phyloP scores from a whole-genome alignment of 257 asterid genomes.

The Scutellaria baicalensis region DNA sequence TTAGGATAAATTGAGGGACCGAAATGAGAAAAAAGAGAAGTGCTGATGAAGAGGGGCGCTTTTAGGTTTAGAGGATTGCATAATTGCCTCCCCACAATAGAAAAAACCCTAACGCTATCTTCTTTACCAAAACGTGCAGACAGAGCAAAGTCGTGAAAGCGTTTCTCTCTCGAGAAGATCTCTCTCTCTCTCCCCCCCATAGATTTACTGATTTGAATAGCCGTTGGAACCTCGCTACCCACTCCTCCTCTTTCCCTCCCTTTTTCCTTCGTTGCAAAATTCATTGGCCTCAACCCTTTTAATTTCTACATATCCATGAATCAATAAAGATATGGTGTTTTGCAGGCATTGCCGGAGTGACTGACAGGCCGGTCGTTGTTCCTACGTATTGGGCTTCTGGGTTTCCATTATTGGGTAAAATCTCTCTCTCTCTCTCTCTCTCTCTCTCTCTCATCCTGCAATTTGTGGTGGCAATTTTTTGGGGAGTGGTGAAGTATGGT shows the following conservation, averaged over 20 bases:
- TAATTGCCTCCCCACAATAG: background rate
- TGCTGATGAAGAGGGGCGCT: slow-evolving; percentile 16
- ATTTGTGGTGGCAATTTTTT: background rate
- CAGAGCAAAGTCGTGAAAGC: slow-evolving; percentile 26
- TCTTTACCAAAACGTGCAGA: slow-evolving; percentile 19
- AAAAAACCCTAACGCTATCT: slow-evolving; percentile 37
- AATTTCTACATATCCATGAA: background rate
- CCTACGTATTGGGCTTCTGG: background rate
- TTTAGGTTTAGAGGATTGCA: slow-evolving; percentile 15
- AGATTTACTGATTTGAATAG: slow-evolving; percentile 22
- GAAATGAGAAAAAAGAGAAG: background rate
- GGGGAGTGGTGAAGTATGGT: background rate
- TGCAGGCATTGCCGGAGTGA: slow-evolving; percentile 3
- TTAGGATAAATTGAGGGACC: background rate
- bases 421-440: background rate
- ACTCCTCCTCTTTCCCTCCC: slow-evolving; percentile 20
- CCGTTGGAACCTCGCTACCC: slow-evolving; percentile 15
- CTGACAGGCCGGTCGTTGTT: background rate
- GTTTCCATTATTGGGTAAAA: slow-evolving; percentile 8
- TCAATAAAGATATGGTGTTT: background rate
- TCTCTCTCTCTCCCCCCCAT: background rate
- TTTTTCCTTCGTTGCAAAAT: background rate
- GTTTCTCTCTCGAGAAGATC: slow-evolving; percentile 36
- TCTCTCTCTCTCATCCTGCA: background rate
- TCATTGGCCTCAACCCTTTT: background rate